Conservation (phyloP, 176 grass and related monocot species). For the Phoenix dactylifera region DNA sequence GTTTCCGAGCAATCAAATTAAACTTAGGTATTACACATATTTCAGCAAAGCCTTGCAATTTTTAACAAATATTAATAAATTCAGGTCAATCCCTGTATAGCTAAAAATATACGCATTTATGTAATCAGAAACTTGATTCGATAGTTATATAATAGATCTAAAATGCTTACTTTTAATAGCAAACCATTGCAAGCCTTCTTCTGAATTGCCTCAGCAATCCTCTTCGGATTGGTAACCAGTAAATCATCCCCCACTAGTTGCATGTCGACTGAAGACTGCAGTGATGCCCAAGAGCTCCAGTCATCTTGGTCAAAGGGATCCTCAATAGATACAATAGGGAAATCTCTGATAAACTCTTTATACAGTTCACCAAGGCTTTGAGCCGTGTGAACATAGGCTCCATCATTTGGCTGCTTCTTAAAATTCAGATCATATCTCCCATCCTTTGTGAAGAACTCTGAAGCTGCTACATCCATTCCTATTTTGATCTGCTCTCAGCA, state of each 20-base stretch:
- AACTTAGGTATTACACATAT: no score
- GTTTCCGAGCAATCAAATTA: no score
- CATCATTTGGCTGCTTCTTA: slow-evolving; percentile 90
- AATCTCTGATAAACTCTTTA: slow-evolving; percentile 75
- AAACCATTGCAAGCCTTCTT: slow-evolving; percentile 96
- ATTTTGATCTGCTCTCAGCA: slow-evolving; percentile 73
- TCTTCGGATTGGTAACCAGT: slow-evolving; percentile 93
- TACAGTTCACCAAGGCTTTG: slow-evolving; percentile 64
- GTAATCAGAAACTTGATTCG: no score
- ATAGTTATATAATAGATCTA: background rate
- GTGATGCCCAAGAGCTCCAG: slow-evolving; percentile 76
- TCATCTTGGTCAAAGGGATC: slow-evolving; percentile 99
- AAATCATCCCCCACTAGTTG: slow-evolving; percentile 95
- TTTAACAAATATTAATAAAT: no score
- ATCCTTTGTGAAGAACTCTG: slow-evolving; percentile 87
- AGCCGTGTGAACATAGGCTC: slow-evolving; percentile 50
- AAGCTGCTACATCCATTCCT: slow-evolving; percentile 96
- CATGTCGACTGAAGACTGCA: slow-evolving; percentile 76
- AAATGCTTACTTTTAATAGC: slow-evolving; percentile 61
- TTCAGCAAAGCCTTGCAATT: no score
- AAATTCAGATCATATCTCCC: slow-evolving; percentile 87
- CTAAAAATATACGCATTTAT: no score
- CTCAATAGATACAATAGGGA: slow-evolving; percentile 97
- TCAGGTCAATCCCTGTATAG: no score
- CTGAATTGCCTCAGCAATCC: slow-evolving; percentile 70